These are phyloP conservation scores for Prasinococcaceae sp. DNA, from an alignment of 139 green algal species.

Conservation along the genomic window DNA sequence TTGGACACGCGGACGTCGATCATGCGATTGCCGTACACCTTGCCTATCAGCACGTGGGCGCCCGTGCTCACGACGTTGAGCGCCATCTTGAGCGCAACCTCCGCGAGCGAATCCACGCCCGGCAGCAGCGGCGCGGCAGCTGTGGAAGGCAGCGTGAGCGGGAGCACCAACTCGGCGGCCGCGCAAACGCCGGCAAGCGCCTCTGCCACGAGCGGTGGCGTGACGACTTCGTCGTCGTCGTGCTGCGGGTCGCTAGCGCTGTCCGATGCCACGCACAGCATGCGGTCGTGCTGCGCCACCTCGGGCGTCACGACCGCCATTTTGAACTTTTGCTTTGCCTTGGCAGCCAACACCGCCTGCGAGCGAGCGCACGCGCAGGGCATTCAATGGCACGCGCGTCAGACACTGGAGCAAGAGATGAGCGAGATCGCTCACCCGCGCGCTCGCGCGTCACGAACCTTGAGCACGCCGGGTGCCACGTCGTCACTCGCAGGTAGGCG, in stretches of 20 bases:
- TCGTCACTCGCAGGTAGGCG: no score
- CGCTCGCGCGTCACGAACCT: no score
- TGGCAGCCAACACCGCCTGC: no score
- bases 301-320: background rate
- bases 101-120: background rate
- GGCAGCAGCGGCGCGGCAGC: constrained; percentile 9
- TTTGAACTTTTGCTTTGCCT: background rate
- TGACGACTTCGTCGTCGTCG: background rate
- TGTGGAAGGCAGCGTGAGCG: background rate
- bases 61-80: constrained; percentile 21
- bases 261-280: background rate
- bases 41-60: constrained; percentile 24
- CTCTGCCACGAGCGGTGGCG: background rate
- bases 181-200: background rate
- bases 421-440: no score
- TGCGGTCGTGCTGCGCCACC: constrained; percentile 1
- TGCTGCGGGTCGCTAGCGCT: background rate
- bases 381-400: no score
- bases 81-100: constrained; percentile 13
- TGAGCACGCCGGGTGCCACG: no score
- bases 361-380: no score
- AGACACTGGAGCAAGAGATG: no score
- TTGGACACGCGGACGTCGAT: constrained; percentile 25
- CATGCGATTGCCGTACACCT: constrained; percentile 22
- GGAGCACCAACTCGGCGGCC: background rate